Conservation (phyloP, 108 stramenopile genomes). For the Craspedostauros australis region DNA sequence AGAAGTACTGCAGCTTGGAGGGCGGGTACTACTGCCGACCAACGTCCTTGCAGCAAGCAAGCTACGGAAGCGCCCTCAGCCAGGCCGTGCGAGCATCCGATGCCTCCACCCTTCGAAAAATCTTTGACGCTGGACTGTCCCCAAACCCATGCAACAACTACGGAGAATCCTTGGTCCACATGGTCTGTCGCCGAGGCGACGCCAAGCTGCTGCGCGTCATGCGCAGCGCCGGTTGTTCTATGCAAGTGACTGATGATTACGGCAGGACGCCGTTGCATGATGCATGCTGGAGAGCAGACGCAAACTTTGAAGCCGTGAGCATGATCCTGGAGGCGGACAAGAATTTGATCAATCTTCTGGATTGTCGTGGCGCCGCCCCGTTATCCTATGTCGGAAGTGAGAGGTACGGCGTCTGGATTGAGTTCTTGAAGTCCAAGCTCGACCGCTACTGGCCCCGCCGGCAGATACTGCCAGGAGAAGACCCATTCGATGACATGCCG, state of each 20-base stretch:
- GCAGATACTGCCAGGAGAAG: constrained; percentile 18
- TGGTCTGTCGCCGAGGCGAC: constrained; percentile 60
- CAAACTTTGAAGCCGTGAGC: constrained; percentile 47
- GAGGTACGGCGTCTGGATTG: constrained; percentile 50
- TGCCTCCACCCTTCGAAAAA: constrained; percentile 21
- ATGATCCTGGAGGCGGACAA: constrained; percentile 36
- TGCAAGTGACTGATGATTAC: constrained; percentile 67
- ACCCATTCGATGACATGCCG: constrained; percentile 26
- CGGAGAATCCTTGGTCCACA: constrained; percentile 74
- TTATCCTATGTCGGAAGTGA: constrained; percentile 57
- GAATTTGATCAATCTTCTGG: constrained; percentile 38
- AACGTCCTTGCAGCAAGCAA: constrained; percentile 55
- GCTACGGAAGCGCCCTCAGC: constrained; percentile 58
- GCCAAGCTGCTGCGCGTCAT: constrained; percentile 35
- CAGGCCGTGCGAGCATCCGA: constrained; percentile 57
- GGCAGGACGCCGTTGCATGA: constrained; percentile 83
- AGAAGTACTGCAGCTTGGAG: constrained; percentile 43
- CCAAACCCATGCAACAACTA: constrained; percentile 83
- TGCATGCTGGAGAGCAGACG: constrained; percentile 63
- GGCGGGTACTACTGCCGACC: constrained; percentile 68
- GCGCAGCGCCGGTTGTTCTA: constrained; percentile 28
- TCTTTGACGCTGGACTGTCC: constrained; percentile 51
- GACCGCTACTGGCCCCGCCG: constrained; percentile 52
- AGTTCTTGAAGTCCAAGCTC: constrained; percentile 41
- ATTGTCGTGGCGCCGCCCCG: constrained; percentile 63